These are phyloP conservation scores for Alternaria ethzedia DNA, from an alignment of 2,329 filamentous ascomycete genomes.

Conservation along the genomic window DNA sequence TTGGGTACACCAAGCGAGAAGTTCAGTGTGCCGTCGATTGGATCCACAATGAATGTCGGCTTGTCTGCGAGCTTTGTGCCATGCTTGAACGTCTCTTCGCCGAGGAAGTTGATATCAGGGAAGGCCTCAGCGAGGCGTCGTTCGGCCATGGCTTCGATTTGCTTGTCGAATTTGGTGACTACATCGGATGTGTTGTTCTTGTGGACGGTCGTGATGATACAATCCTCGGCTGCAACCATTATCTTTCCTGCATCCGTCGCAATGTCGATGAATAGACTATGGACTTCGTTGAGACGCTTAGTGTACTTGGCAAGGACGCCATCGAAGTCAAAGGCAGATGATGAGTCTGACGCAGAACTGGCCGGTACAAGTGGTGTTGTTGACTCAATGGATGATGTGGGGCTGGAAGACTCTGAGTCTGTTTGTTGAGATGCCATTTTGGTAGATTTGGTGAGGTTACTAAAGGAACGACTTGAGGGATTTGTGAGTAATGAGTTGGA, in stretches of 20 bases:
- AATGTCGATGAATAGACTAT: slow-evolving; percentile 29
- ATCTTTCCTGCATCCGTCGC: slow-evolving; percentile 40
- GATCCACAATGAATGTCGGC: slow-evolving; percentile 48
- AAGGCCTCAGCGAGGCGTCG: slow-evolving; percentile 55
- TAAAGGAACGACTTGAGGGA: not conserved
- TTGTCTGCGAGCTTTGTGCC: slow-evolving; percentile 36
- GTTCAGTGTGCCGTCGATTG: slow-evolving; percentile 50
- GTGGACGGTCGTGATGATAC: slow-evolving; percentile 22
- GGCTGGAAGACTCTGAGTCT: not conserved
- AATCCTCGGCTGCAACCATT: slow-evolving; percentile 42
- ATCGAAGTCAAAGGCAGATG: slow-evolving; percentile 19
- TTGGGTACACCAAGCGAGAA: slow-evolving; percentile 49
- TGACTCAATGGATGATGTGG: not conserved
- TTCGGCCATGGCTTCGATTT: slow-evolving; percentile 60
- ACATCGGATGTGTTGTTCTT: slow-evolving; percentile 57
- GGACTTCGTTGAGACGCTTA: slow-evolving; percentile 24
- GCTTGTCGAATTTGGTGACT: slow-evolving; percentile 62
- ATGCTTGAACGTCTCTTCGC: slow-evolving; percentile 46
- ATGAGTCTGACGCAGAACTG: slow-evolving; percentile 13
- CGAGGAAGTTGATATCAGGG: slow-evolving; percentile 47
- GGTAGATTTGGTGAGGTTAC: not conserved
- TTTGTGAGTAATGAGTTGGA: not conserved
- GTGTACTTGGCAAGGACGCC: slow-evolving; percentile 24
- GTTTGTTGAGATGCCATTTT: not conserved
- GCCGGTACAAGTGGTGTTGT: not conserved